phyloP scores from a whole-genome alignment of 1,284 basidiomycete genomes.

The Irpex sp. region DNA sequence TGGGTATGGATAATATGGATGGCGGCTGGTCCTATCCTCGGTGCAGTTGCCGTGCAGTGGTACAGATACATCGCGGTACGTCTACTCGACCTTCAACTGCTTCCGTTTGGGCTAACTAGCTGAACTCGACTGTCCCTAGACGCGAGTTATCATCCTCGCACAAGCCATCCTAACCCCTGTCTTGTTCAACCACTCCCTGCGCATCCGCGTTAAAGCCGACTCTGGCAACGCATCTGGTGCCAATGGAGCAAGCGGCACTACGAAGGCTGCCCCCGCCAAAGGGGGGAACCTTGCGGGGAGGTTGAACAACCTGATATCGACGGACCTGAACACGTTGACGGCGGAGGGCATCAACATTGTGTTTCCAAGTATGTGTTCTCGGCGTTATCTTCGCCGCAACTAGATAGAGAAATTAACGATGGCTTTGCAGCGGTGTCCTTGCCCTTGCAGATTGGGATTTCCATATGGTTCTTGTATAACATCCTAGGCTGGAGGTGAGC shows the following conservation, averaged over 20 bases:
- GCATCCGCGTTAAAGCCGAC: conserved; percentile 45
- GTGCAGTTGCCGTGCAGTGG: conserved; percentile 39
- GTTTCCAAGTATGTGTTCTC: conserved; percentile 10
- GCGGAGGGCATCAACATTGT: conserved; percentile 6
- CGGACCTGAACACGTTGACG: conserved; percentile 33
- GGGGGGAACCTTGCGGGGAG: conserved; percentile 42
- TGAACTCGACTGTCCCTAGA: conserved; percentile 17
- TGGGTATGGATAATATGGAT: conserved; percentile 65
- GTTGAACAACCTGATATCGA: conserved; percentile 43
- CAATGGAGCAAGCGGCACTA: neutral
- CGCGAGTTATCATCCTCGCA: conserved; percentile 31
- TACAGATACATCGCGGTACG: conserved; percentile 46
- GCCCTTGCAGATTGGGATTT: conserved; percentile 34
- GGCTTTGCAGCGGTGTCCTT: conserved; percentile 26
- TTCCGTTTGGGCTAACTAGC: neutral
- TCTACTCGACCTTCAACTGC: neutral
- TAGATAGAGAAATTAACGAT: too few species aligned
- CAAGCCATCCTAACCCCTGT: conserved; percentile 53
- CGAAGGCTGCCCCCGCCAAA: conserved; percentile 12
- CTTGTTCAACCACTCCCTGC: conserved; percentile 54
- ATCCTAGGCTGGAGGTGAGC: conserved; percentile 41
- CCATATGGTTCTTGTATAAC: conserved; percentile 35
- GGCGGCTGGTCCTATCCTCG: conserved; percentile 52
- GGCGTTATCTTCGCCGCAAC: too few species aligned
- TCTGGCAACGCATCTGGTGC: conserved; percentile 1